Evolutionary conservation across 1,284 basidiomycete species (phyloP), one percentile per base, ranked within the genome.

Genomic region (Cryptococcus sp.): DNA sequence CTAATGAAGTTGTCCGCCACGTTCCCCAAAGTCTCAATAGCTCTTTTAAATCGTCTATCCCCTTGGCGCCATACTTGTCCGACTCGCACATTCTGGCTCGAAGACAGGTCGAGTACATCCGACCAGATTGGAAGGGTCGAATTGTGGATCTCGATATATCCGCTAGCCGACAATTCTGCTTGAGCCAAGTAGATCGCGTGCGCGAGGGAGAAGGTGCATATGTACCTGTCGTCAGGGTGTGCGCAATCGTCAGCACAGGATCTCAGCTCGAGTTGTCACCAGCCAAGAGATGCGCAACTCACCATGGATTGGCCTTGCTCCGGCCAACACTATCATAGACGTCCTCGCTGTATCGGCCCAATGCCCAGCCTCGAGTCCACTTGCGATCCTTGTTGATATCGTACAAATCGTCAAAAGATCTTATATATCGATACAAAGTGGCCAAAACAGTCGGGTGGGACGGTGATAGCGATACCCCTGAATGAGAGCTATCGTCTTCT

Each of bases 341-440:
- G 66, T 82, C 81, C 67, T 81, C 75, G 10, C 63, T 65, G 62
- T 82, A 83, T 11, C 81, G 67, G 0, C 82, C 81, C 11, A 82
- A 67, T 0, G 78, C 77, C 63, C 76, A 70, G 8, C 80, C 78
- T 0, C 69, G 61, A 1, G 67, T 66, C 71, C 72, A 77, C 20
- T 40, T 49, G 45, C 44, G 54, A 0, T 63, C 68, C 3, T 57
- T n/a, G 64, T 81, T 82, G 57, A 82, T 66, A 13, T 58, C 53
- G 64, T 82, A 82, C n/a, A 76, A 51, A 7, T 67, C 67, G 6
- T 70, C 61, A 51, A 82, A 80, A 1, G 71, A 68, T 22, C 62
- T 58, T 25, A 78, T 71, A 48, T 78, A 78, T 17, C 57, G 49
- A 27, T 72, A 64, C n/a, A 81, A 51, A 5, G 76, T 80, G 22